Conservation (phyloP, 2,329 filamentous ascomycete genomes). For the Geoglossum cookeanum region DNA sequence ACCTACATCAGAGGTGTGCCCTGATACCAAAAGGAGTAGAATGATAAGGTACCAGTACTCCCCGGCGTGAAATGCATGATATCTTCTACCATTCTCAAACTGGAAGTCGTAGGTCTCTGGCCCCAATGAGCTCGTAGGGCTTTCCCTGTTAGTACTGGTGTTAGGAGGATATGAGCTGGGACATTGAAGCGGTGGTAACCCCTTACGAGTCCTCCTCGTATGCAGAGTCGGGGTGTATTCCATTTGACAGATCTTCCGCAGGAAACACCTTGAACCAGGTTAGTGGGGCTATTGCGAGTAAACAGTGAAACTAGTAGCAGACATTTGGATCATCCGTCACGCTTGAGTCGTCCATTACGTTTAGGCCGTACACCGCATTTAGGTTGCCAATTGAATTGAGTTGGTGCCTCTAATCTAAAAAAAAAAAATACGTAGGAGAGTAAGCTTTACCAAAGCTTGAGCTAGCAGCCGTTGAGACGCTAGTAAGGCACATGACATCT, state of each 20-base stretch:
- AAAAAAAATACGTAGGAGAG: too few relatives aligned
- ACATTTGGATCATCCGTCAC: too few relatives aligned
- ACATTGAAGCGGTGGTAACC: neutral
- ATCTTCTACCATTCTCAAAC: conserved; percentile 19
- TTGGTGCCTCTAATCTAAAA: too few relatives aligned
- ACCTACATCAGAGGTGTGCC: conserved; percentile 13
- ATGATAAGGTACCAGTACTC: neutral
- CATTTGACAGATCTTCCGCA: neutral
- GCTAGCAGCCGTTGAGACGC: too few relatives aligned
- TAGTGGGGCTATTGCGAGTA: too few relatives aligned
- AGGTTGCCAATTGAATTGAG: too few relatives aligned
- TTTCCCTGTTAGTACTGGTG: neutral
- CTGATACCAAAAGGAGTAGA: neutral
- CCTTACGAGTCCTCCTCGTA: neutral
- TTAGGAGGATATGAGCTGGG: neutral
- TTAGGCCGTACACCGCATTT: too few relatives aligned
- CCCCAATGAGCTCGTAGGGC: neutral
- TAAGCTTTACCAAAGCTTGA: too few relatives aligned
- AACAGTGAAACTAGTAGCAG: too few relatives aligned
- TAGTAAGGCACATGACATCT: too few relatives aligned
- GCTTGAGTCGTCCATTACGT: too few relatives aligned
- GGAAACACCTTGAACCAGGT: too few relatives aligned
- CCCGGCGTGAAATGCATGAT: conserved; percentile 16
- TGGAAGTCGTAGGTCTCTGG: conserved; percentile 2
- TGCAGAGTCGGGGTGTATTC: neutral